Percentiles rank a stretch among this genome's conserved stretches.
phyloP scores from a whole-genome alignment of 2,329 filamentous ascomycete genomes.

The Penicillium sp. region DNA sequence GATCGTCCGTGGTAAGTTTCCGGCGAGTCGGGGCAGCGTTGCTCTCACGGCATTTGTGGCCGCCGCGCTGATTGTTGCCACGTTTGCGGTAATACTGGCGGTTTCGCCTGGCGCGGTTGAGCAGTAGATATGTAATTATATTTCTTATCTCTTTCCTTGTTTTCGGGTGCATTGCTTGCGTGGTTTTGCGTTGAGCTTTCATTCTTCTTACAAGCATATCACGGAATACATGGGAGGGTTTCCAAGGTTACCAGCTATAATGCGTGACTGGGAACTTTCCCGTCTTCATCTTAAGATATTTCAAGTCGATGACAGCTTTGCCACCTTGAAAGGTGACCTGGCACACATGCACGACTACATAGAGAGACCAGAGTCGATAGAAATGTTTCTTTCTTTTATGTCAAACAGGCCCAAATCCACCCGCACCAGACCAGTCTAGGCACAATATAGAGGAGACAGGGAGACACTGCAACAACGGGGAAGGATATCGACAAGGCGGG shows the following conservation, averaged over 20 bases:
- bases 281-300: too few species aligned
- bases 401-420: slow-evolving; percentile 17
- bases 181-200: not conserved
- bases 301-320: too few species aligned
- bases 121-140: slow-evolving; percentile 11
- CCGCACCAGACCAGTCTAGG: slow-evolving; percentile 25
- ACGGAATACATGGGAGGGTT: not conserved
- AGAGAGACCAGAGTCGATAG: not conserved
- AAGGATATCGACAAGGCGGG: slow-evolving; percentile 17
- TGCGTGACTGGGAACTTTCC: too few species aligned
- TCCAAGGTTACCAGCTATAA: too few species aligned
- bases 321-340: too few species aligned
- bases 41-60: slow-evolving; percentile 54
- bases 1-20: slow-evolving; percentile 62
- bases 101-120: slow-evolving; percentile 45
- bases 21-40: slow-evolving; percentile 58
- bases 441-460: slow-evolving; percentile 17
- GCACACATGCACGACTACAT: not conserved
- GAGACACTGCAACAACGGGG: slow-evolving; percentile 13
- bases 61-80: slow-evolving; percentile 53
- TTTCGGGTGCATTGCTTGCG: not conserved
- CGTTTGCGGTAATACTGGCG: slow-evolving; percentile 56
- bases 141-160: not conserved
- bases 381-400: slow-evolving; percentile 18
- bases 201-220: not conserved